Evolutionary conservation across 805 yeast species (phyloP), one percentile per base, ranked within the genome.

Genomic region (Wickerhamomyces hampshirensis): DNA sequence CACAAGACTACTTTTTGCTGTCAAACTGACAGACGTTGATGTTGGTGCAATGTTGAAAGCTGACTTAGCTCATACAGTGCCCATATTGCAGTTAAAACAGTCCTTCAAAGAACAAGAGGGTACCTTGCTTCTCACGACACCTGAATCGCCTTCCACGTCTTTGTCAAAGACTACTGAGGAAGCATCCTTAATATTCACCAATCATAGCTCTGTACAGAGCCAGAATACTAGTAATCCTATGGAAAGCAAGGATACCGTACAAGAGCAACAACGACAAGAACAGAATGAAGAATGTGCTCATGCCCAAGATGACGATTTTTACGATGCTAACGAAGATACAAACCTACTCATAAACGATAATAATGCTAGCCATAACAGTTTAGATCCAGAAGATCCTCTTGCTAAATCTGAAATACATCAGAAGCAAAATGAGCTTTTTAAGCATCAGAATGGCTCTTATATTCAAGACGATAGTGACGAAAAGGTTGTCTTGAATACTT

Each of bases 391-490:
- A 23, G 30, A 24, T 30, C 44, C 12, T 24, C 31, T 2, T 40
- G 28, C 28, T 23, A 19, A 12, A 16, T 27, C 12, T 23, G 21
- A 5, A 13, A 16, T n/a, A 12, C 21, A 28, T 6, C 30, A 29
- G 12, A 6, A 19, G 18, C 14, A 16, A 26, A n/a, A 14, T 31
- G 18, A 36, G 11, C 29, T 21, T 5, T 27, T 33, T 27, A 24
- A 21, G 24, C 35, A 28, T 39, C 51, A 26, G 14, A 58, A 55
- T 13, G 61, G 51, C 5, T 59, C 66, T 1, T 64, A 62, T 37
- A 54, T 63, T 6, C 63, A 60, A 33, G 66, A 59, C 38, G 49
- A 47, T 16, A 42, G 45, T 18, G 56, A 56, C 34, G 64, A 58
- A n/a, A 44, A 53, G 7, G 54, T 62, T 2, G 39, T 65, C 26